phyloP scores from a whole-genome alignment of 2,329 filamentous ascomycete species.

The Aspergillus vadensis region DNA sequence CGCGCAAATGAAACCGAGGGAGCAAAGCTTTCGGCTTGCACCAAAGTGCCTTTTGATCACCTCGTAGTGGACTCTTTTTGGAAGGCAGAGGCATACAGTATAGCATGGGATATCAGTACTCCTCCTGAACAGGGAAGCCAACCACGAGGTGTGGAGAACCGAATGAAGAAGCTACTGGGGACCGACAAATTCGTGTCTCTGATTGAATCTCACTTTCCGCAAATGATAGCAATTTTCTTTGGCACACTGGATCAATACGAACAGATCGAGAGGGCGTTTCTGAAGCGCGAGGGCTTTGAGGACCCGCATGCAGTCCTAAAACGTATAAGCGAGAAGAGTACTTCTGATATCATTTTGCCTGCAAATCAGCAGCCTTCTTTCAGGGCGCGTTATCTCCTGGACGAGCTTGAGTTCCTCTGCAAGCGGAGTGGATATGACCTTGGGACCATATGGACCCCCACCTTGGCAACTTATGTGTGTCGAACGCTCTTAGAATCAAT shows the following conservation, averaged over 20 bases:
- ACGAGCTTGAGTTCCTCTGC: conserved; percentile 78
- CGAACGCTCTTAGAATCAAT: conserved; percentile 79
- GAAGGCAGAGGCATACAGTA: conserved; percentile 78
- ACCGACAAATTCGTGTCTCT: conserved; percentile 63
- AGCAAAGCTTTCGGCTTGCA: conserved; percentile 59
- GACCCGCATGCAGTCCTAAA: conserved; percentile 66
- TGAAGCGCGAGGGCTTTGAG: conserved; percentile 59
- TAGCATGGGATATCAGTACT: conserved; percentile 70
- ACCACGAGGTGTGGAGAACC: conserved; percentile 61
- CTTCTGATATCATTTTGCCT: conserved; percentile 67
- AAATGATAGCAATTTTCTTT: conserved; percentile 76
- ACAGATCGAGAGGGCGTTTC: conserved; percentile 67
- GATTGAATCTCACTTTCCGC: conserved; percentile 70
- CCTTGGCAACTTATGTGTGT: conserved; percentile 71
- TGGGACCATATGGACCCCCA: conserved; percentile 70
- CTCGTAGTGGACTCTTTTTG: conserved; percentile 71
- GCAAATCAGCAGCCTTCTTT: conserved; percentile 86
- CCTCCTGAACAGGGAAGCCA: conserved; percentile 46
- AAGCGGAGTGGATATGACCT: conserved; percentile 68
- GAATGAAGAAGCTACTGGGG: conserved; percentile 70
- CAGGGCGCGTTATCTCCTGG: conserved; percentile 72
- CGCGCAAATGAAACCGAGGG: conserved; percentile 68
- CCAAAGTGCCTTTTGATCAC: conserved; percentile 57
- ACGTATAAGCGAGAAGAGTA: conserved; percentile 68
- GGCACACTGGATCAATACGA: conserved; percentile 77